Percentiles rank a stretch among this genome's conserved stretches.
Evolutionary conservation across 2,329 filamentous ascomycete genomes (phyloP).

Genomic region (Trichoderma breve): DNA sequence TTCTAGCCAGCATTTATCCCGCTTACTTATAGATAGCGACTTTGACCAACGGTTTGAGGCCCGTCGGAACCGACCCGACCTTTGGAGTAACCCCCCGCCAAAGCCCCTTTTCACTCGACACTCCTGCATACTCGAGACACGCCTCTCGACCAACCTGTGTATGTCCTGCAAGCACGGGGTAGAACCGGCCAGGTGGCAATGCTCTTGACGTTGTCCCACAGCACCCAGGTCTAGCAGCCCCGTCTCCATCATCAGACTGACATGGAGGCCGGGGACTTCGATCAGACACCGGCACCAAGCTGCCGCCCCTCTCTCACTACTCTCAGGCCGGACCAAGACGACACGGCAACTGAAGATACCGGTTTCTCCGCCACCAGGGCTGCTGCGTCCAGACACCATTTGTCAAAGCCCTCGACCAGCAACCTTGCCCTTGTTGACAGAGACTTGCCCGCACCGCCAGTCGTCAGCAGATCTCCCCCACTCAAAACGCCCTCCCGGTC

Average conservation of each 20-base stretch:
- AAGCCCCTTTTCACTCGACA: neutral
- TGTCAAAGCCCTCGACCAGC: slow-evolving; percentile 28
- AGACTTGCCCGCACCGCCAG: slow-evolving; percentile 24
- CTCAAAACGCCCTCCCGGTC: neutral
- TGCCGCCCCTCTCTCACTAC: slow-evolving; percentile 29
- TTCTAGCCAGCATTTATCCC: neutral
- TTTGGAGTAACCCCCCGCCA: neutral
- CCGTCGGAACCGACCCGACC: neutral
- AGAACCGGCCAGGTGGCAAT: slow-evolving; percentile 19
- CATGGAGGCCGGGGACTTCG: slow-evolving; percentile 31
- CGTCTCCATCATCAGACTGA: slow-evolving; percentile 21
- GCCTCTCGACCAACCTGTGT: neutral
- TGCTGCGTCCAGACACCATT: slow-evolving; percentile 23
- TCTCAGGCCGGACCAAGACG: slow-evolving; percentile 21
- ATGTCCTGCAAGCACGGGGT: neutral
- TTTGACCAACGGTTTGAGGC: neutral
- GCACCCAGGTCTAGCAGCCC: slow-evolving; percentile 25
- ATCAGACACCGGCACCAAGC: slow-evolving; percentile 36
- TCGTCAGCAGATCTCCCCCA: slow-evolving; percentile 20
- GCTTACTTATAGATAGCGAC: neutral
- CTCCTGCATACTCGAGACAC: slow-evolving; percentile 5
- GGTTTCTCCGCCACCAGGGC: slow-evolving; percentile 15
- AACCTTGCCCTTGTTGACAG: slow-evolving; percentile 24
- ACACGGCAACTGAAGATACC: neutral
- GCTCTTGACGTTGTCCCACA: slow-evolving; percentile 27